phyloP scores from a whole-genome alignment of 2,329 filamentous ascomycete species.

The Fusarium stilboides region DNA sequence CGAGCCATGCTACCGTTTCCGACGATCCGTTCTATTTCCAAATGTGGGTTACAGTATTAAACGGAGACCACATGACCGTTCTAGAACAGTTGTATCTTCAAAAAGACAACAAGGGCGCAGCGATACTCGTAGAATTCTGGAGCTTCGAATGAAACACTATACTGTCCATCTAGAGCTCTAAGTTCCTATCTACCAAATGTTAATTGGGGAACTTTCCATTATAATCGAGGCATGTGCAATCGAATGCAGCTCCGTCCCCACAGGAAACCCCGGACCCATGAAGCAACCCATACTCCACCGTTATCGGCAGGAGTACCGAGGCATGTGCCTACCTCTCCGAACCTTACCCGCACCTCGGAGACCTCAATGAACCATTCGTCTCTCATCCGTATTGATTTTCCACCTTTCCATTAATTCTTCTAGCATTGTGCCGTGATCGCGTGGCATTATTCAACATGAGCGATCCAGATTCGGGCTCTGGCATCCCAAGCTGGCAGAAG shows the following conservation, averaged over 20 bases:
- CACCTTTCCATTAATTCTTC: neutral
- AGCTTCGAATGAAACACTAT: too few species aligned
- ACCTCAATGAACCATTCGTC: slow-evolving; percentile 20
- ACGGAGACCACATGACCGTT: slow-evolving; percentile 16
- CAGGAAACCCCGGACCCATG: slow-evolving; percentile 24
- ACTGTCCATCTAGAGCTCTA: too few species aligned
- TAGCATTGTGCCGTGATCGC: neutral
- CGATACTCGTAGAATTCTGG: too few species aligned
- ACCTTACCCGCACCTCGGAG: slow-evolving; percentile 45
- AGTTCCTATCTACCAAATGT: too few species aligned
- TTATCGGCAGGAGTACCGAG: slow-evolving; percentile 47
- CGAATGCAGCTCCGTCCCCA: slow-evolving; percentile 7
- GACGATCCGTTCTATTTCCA: slow-evolving; percentile 16
- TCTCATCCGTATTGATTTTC: slow-evolving; percentile 5
- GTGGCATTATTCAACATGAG: slow-evolving; percentile 48
- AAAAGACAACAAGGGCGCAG: neutral
- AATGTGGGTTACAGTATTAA: slow-evolving; percentile 18
- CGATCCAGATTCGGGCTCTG: slow-evolving; percentile 52
- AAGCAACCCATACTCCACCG: slow-evolving; percentile 34
- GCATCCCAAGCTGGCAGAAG: slow-evolving; percentile 55
- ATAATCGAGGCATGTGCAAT: neutral
- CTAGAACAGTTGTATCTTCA: neutral
- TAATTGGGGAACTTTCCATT: too few species aligned
- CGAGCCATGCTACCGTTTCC: slow-evolving; percentile 31
- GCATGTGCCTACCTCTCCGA: slow-evolving; percentile 48